Percentiles rank a stretch among this genome's conserved stretches.
phyloP scores from a whole-genome alignment of 2,329 filamentous ascomycete genomes.

The Pestalotiopsis sp. region DNA sequence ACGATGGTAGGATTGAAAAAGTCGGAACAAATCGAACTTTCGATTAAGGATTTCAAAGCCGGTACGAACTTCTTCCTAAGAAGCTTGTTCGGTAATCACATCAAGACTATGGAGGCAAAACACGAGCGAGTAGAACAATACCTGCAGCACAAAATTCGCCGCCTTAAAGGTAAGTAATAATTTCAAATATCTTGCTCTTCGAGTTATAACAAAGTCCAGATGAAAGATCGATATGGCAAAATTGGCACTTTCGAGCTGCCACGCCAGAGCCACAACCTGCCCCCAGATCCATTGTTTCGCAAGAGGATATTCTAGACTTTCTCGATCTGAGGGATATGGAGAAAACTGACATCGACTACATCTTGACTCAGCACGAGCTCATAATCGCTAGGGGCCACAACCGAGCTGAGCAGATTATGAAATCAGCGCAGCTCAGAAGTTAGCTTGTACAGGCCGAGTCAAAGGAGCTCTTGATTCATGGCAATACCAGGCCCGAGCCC shows the following conservation, averaged over 20 bases:
- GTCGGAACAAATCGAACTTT: not conserved
- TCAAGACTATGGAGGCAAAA: too few relatives aligned
- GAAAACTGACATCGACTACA: not conserved
- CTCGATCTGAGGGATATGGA: not conserved
- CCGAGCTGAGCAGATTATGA: not conserved
- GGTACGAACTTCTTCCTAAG: too few relatives aligned
- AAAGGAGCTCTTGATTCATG: not conserved
- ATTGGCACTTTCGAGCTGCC: too few relatives aligned
- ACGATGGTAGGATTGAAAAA: not conserved
- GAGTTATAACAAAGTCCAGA: too few relatives aligned
- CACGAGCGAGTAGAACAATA: too few relatives aligned
- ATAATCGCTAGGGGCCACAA: not conserved
- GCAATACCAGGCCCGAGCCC: not conserved
- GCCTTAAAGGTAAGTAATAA: too few relatives aligned
- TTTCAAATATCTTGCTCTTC: too few relatives aligned
- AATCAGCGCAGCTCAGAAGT: not conserved
- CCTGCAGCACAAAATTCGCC: too few relatives aligned
- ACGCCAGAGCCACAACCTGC: not conserved
- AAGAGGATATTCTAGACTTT: not conserved
- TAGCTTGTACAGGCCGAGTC: not conserved
- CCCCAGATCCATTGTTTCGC: not conserved
- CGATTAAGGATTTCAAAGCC: not conserved
- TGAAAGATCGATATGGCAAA: too few relatives aligned
- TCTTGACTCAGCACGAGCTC: not conserved
- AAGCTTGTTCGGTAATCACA: too few relatives aligned